Evolutionary conservation across 768 basidiomycete species (phyloP).

Genomic region (Auriscalpium microsporum): DNA sequence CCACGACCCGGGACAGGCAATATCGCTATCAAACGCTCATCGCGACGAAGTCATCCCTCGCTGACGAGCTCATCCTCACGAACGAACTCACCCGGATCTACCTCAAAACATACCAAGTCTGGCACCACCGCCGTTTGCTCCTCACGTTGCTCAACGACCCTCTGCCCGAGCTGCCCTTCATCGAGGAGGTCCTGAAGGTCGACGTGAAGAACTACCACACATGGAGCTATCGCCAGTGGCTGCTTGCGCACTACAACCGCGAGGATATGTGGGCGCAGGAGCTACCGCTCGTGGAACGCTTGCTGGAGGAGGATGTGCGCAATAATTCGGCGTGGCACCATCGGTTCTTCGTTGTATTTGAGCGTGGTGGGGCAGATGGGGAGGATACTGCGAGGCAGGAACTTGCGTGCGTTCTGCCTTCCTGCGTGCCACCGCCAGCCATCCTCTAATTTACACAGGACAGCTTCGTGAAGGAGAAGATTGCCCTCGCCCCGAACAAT

Average conservation of each 20-base stretch:
- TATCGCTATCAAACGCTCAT: constrained; percentile 87
- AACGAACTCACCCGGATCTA: constrained; percentile 76
- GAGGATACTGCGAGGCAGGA: constrained; percentile 59
- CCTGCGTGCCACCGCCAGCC: not conserved
- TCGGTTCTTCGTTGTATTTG: constrained; percentile 81
- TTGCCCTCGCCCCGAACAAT: constrained; percentile 86
- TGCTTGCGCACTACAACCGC: constrained; percentile 76
- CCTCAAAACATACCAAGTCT: constrained; percentile 96
- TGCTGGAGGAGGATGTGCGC: constrained; percentile 69
- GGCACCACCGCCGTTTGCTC: constrained; percentile 84
- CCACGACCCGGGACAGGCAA: constrained; percentile 53
- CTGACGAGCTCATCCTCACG: constrained; percentile 76
- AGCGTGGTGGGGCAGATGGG: constrained; percentile 50
- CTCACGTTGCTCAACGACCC: constrained; percentile 48
- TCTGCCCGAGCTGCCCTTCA: constrained; percentile 69
- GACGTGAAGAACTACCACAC: constrained; percentile 99
- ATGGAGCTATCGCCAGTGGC: constrained; percentile 96
- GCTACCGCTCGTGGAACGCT: constrained; percentile 61
- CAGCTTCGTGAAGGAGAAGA: constrained; percentile 67
- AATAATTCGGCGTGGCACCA: constrained; percentile 99
- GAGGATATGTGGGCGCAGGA: constrained; percentile 66
- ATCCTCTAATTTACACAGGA: constrained; percentile 28
- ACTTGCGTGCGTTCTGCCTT: constrained; percentile 52
- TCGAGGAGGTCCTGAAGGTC: constrained; percentile 55
- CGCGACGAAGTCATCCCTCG: constrained; percentile 54